A percentile compares a stretch with the other conserved stretches of the same genome.
These are phyloP conservation scores for Phytopythium litorale DNA, from an alignment of 352 stramenopile genomes.

Conservation along the genomic window DNA sequence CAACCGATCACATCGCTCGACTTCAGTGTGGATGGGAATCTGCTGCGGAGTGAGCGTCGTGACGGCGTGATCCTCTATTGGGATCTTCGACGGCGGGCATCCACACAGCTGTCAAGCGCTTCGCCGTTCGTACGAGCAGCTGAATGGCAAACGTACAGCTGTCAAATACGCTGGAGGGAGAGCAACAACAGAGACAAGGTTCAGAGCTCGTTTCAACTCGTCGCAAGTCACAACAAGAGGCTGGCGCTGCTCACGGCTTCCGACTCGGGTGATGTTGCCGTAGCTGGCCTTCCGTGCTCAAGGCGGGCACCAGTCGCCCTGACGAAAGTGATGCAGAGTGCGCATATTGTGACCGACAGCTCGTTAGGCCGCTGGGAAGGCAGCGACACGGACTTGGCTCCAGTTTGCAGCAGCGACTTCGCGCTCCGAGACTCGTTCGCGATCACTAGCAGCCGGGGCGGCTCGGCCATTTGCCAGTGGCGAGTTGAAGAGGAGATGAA, in stretches of 20 bases:
- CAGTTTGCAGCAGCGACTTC: constrained; percentile 28
- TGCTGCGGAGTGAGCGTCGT: constrained; percentile 56
- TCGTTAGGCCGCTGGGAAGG: not conserved
- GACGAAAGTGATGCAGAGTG: not conserved
- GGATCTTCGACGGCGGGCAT: constrained; percentile 46
- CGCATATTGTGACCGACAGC: not conserved
- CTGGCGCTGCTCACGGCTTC: not conserved
- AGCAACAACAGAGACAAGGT: not conserved
- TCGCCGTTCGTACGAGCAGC: constrained; percentile 36
- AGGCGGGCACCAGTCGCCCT: not conserved
- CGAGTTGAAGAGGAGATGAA: constrained; percentile 40
- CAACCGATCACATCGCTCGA: constrained; percentile 37
- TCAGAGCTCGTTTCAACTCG: constrained; percentile 16
- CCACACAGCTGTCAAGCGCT: constrained; percentile 38
- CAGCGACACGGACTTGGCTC: not conserved
- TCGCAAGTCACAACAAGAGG: constrained; percentile 4
- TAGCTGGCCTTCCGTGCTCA: not conserved
- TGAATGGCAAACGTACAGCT: constrained; percentile 52
- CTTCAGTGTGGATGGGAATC: constrained; percentile 58
- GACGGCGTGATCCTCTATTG: constrained; percentile 40
- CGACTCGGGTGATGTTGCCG: not conserved
- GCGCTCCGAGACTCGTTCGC: constrained; percentile 57
- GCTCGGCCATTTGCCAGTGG: constrained; percentile 70
- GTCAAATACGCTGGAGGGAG: constrained; percentile 18
- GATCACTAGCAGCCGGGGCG: constrained; percentile 38